These are phyloP conservation scores for Malus domestica DNA, from an alignment of 306 rosid genomes.

Conservation along the genomic window ASM211411v1 NC_041802.1:2028501-2029000, in stretches of 20 bases:
- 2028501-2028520: background rate
- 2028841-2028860: conserved; percentile 33
- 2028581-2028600: background rate
- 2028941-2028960: background rate
- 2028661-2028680: no score
- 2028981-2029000: background rate
- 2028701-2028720: background rate
- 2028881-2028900: background rate
- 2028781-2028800: conserved; percentile 6
- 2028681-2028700: no score
- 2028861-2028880: conserved; percentile 20
- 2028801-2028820: conserved; percentile 18
- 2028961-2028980: background rate
- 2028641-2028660: no score
- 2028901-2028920: background rate
- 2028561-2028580: background rate
- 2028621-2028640: no score
- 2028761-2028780: background rate
- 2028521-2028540: background rate
- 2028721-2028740: background rate
- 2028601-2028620: no score
- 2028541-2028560: background rate
- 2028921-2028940: background rate
- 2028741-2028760: background rate
- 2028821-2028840: conserved; percentile 21